Conservation (phyloP, 345 rosid genomes). For the Hevea brasiliensis region DNA sequence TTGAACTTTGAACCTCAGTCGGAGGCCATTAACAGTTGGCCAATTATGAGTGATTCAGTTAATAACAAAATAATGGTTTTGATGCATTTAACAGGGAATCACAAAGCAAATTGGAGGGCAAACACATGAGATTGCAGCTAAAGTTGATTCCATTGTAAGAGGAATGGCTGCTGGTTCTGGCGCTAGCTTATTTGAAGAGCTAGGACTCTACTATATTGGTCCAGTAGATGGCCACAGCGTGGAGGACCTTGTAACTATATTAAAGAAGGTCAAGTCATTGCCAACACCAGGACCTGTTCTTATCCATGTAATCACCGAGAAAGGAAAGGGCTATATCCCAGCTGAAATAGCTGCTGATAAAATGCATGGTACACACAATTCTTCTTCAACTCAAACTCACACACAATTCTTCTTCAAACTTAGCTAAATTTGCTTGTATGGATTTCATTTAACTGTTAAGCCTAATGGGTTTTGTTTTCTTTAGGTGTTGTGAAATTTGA, state of each 20-base stretch:
- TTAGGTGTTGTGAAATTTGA: slow-evolving; percentile 53
- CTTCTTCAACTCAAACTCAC: no score
- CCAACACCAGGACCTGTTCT: slow-evolving; percentile 47
- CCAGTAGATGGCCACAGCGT: slow-evolving; percentile 51
- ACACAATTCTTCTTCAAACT: not conserved
- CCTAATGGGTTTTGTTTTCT: not conserved
- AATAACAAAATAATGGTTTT: no score
- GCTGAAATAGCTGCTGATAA: slow-evolving; percentile 51
- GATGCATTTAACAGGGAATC: slow-evolving; percentile 24
- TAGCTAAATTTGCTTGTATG: not conserved
- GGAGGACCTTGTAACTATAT: slow-evolving; percentile 41
- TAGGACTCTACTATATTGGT: slow-evolving; percentile 48
- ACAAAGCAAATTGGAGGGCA: slow-evolving; percentile 39
- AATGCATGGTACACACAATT: slow-evolving; percentile 43
- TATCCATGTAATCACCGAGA: slow-evolving; percentile 51
- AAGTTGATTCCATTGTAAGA: slow-evolving; percentile 30
- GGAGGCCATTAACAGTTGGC: no score
- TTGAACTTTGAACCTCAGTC: no score
- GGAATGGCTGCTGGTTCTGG: slow-evolving; percentile 28
- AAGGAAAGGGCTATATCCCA: slow-evolving; percentile 54
- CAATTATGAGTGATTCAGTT: no score
- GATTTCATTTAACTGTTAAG: not conserved
- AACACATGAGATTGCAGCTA: slow-evolving; percentile 34
- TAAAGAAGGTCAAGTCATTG: slow-evolving; percentile 32
- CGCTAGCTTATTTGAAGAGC: slow-evolving; percentile 45